Conservation (phyloP, 495 filamentous ascomycete species). For the Glarea lozoyensis region DNA sequence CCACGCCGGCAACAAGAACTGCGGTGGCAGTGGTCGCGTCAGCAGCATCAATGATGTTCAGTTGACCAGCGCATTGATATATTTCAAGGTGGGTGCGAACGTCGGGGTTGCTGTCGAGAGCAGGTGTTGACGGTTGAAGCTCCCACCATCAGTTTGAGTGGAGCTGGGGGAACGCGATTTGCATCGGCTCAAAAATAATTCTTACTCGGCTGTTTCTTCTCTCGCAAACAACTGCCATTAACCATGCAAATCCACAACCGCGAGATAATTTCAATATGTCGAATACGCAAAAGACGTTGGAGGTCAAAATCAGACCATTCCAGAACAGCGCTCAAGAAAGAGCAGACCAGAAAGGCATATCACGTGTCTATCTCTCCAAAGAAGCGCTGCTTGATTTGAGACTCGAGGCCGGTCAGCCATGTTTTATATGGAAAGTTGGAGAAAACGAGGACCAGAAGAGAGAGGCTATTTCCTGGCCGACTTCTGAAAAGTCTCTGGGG, state of each 20-base stretch:
- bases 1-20: conserved; percentile 26
- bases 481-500: conserved; percentile 49
- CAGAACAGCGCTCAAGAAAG: conserved; percentile 39
- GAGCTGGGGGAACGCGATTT: too few species aligned
- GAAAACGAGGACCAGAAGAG: conserved; percentile 25
- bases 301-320: conserved; percentile 42
- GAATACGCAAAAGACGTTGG: conserved; percentile 29
- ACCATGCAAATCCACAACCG: background rate
- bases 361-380: conserved; percentile 58
- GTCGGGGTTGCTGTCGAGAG: background rate
- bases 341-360: conserved; percentile 47
- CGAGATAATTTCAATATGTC: conserved; percentile 8
- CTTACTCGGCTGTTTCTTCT: too few species aligned
- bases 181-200: too few species aligned
- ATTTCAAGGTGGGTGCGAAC: background rate
- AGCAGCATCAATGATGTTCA: conserved; percentile 31
- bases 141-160: too few species aligned
- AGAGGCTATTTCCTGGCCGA: conserved; percentile 58
- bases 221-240: conserved; percentile 1
- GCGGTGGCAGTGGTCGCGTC: conserved; percentile 28
- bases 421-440: conserved; percentile 38
- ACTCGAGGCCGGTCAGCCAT: conserved; percentile 50
- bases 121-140: too few species aligned
- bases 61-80: conserved; percentile 3
- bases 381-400: conserved; percentile 52